Evolutionary conservation across 1,284 basidiomycete species (phyloP), one percentile per base, ranked within the genome.

Genomic region (Omphalotus olearius): DNA sequence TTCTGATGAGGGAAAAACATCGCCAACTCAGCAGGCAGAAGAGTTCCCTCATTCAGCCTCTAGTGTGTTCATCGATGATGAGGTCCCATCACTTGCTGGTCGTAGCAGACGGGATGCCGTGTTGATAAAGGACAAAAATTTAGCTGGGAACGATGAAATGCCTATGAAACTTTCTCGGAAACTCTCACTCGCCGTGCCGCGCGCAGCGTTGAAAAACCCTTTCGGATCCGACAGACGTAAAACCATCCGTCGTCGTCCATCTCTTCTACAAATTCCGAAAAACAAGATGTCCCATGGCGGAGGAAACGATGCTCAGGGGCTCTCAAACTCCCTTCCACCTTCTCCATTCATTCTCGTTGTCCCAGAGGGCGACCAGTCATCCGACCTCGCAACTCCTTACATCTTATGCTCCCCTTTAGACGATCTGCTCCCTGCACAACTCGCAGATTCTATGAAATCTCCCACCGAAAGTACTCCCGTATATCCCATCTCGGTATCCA

Each of bases 291-390:
- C 14, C 1, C 9, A 4, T 33, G 30, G 30, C 2, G 30, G 13
- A 33, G 30, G 30, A 33, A 3, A 33, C 7, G 30, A 33, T 13
- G 16, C 45, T 11, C 33, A 18, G 17, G 39, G 39, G 16, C 16
- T 45, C 6, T 51, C 53, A 6, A 49, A 28, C 3, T 54, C 50
- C 28, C 40, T 48, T 1, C 53, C 53, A 30, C 45, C 53, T 6
- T 54, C 52, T 11, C 47, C 52, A 10, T 50, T 54, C 43, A 45
- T 50, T 16, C 47, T 54, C n/a, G 52, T 50, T 43, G 35, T 43
- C 35, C 47, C 43, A 14, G 43, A 46, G 26, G 23, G n/a, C 30
- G 26, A 45, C 26, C 47, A 25, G 11, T 30, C 36, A 3, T 37
- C 28, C 4, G 39, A 18, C 5, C 38, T 40, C 5, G 23, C 36